phyloP scores from a whole-genome alignment of 257 asterid genomes.

The Fraxinus anomala region DNA sequence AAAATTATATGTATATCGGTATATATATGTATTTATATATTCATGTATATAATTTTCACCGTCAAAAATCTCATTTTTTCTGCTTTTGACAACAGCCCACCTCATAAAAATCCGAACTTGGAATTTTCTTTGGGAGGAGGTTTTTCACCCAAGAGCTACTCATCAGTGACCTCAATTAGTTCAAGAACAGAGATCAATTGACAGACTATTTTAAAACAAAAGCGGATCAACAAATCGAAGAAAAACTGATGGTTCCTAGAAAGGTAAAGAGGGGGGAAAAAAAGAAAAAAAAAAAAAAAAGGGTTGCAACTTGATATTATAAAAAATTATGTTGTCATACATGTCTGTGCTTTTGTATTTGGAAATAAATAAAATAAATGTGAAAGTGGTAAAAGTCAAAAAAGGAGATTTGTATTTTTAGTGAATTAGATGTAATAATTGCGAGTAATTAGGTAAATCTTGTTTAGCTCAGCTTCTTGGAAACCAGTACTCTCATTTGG shows the following conservation, averaged over 20 bases:
- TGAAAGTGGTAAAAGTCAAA: slow-evolving; percentile 42
- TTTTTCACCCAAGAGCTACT: slow-evolving; percentile 44
- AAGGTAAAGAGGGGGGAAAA: slow-evolving; percentile 42
- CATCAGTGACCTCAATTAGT: slow-evolving; percentile 46
- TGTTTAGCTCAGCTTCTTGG: background rate
- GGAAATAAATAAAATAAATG: slow-evolving; percentile 35
- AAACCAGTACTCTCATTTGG: background rate
- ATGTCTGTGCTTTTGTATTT: slow-evolving; percentile 38
- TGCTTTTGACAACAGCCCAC: slow-evolving; percentile 48
- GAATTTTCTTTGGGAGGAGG: slow-evolving; percentile 29
- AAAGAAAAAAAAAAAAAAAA: slow-evolving; percentile 6
- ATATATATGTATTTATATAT: slow-evolving; percentile 20
- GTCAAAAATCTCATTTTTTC: slow-evolving; percentile 25
- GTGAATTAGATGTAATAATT: slow-evolving; percentile 29
- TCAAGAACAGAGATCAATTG: slow-evolving; percentile 50
- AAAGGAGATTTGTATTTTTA: slow-evolving; percentile 31
- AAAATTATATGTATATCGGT: slow-evolving; percentile 30
- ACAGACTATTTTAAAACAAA: slow-evolving; percentile 37
- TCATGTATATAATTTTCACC: slow-evolving; percentile 30
- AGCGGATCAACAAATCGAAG: slow-evolving; percentile 89
- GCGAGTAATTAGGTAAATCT: slow-evolving; percentile 25
- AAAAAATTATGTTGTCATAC: slow-evolving; percentile 26
- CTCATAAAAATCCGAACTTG: slow-evolving; percentile 58
- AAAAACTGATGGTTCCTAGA: slow-evolving; percentile 59
- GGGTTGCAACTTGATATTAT: slow-evolving; percentile 30